Conservation (phyloP, 2,329 filamentous ascomycete species). For the Colletotrichum lupini region DNA sequence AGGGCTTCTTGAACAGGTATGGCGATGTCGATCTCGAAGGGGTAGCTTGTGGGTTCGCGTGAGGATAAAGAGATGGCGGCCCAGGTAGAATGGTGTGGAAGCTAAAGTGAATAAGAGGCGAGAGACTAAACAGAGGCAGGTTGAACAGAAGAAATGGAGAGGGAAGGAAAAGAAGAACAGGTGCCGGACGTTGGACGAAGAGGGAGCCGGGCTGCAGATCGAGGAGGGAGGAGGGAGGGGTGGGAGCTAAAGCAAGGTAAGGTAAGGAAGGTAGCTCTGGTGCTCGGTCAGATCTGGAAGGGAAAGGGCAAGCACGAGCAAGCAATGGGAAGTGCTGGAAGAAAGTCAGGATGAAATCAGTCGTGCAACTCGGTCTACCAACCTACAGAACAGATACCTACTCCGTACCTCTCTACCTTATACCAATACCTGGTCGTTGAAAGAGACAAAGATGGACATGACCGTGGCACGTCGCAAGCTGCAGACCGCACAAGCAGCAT, state of each 20-base stretch:
- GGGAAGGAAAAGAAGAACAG: background rate
- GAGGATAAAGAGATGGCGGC: background rate
- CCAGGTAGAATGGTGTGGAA: background rate
- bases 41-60: background rate
- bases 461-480: too few species aligned
- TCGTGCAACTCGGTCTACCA: background rate
- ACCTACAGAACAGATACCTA: background rate
- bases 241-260: conserved; percentile 11
- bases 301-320: background rate
- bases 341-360: background rate
- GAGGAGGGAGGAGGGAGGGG: background rate
- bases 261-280: background rate
- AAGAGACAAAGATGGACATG: background rate
- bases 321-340: background rate
- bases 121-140: background rate
- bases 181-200: background rate
- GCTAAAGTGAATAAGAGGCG: background rate
- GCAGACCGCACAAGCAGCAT: background rate
- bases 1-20: background rate
- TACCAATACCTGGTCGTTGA: background rate
- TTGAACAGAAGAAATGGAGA: background rate
- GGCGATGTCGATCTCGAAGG: background rate
- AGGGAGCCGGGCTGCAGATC: background rate
- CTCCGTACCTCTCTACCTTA: background rate
- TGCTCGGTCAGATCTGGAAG: background rate